Conservation (phyloP, 1,284 basidiomycete genomes). For the Ustilago shanxiensis region DNA sequence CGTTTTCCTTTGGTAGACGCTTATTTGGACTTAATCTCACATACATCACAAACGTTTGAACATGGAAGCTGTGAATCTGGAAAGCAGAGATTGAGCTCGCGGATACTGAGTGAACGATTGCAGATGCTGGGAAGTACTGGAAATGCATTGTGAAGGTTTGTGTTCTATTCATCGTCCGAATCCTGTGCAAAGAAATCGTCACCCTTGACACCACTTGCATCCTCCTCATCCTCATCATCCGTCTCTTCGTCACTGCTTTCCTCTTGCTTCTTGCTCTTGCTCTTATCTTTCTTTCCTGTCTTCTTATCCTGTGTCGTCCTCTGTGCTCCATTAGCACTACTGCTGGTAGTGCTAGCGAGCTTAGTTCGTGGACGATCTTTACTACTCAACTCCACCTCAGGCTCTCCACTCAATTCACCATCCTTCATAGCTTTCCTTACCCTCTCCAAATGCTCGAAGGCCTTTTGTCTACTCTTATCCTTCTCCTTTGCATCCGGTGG, state of each 20-base stretch:
- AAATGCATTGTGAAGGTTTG: not conserved
- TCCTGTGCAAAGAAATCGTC: conserved; percentile 57
- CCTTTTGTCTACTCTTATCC: conserved; percentile 40
- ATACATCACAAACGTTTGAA: not conserved
- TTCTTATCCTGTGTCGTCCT: conserved; percentile 24
- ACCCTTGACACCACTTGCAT: conserved; percentile 30
- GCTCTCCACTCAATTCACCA: conserved; percentile 43
- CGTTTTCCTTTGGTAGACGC: not conserved
- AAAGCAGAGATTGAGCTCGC: not conserved
- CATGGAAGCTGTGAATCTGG: no score
- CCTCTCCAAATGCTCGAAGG: conserved; percentile 40
- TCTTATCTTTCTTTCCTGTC: conserved; percentile 28
- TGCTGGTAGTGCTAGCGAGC: conserved; percentile 7
- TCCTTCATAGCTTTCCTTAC: conserved; percentile 41
- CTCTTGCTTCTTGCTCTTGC: conserved; percentile 33
- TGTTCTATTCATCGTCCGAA: conserved; percentile 46
- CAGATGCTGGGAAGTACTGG: not conserved
- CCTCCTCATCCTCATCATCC: conserved; percentile 14
- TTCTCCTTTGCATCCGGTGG: conserved; percentile 25
- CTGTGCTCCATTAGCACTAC: conserved; percentile 8
- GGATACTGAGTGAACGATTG: not conserved
- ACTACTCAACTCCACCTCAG: conserved; percentile 52
- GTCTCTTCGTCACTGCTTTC: conserved; percentile 13
- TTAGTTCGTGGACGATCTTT: conserved; percentile 26
- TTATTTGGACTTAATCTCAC: not conserved